phyloP scores from a whole-genome alignment of 306 rosid species.

The Trichosanthes cucumerina region DNA sequence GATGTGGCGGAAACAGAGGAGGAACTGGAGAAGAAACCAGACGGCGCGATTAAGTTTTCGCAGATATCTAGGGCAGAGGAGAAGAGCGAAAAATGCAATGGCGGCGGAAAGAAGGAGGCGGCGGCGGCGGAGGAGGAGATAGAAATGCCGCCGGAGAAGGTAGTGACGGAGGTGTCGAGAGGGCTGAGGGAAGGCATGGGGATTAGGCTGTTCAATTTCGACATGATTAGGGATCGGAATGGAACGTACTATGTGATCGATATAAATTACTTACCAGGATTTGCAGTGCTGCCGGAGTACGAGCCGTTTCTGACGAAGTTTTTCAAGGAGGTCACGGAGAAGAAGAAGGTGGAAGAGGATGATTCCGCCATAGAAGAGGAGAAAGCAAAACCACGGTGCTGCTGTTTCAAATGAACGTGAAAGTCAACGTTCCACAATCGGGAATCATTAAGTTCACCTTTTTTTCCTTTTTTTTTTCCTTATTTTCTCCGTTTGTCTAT shows the following conservation, averaged over 20 bases:
- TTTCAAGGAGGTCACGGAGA: conserved; percentile 49
- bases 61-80: conserved; percentile 61
- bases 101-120: background rate
- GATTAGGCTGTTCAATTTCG: conserved; percentile 72
- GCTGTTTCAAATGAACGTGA: background rate
- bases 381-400: background rate
- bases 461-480: no score
- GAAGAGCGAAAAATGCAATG: background rate
- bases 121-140: conserved; percentile 41
- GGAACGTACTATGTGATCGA: conserved; percentile 65
- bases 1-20: conserved; percentile 55
- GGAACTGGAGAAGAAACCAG: conserved; percentile 24
- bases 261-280: conserved; percentile 94
- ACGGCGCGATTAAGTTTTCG: conserved; percentile 56
- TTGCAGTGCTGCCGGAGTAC: conserved; percentile 83
- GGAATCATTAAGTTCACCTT: no score
- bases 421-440: background rate
- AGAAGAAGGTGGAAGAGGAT: conserved; percentile 9
- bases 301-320: conserved; percentile 69
- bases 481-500: no score
- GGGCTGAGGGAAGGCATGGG: conserved; percentile 51
- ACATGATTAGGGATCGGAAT: conserved; percentile 59
- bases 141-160: conserved; percentile 64
- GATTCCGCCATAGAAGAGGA: background rate
- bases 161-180: conserved; percentile 47